phyloP scores from a whole-genome alignment of 148 eudicot species.

The Limonium bicolor region DNA sequence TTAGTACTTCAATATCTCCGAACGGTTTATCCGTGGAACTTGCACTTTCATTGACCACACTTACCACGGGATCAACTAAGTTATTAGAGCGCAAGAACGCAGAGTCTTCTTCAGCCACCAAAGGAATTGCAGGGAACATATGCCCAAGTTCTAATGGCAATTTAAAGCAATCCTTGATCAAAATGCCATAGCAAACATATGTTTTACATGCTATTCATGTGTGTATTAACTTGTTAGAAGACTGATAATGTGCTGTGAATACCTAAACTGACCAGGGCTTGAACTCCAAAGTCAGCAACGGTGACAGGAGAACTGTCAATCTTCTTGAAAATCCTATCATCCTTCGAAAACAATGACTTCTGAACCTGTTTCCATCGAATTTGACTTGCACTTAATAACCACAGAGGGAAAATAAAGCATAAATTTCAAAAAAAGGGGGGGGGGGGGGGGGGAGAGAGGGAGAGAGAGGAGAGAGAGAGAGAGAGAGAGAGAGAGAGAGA shows the following conservation, averaged over 20 bases:
- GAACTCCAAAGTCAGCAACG: conserved; percentile 89
- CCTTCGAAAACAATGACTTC: conserved; percentile 42
- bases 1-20: conserved; percentile 46
- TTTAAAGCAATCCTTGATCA: background rate
- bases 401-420: background rate
- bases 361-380: conserved; percentile 40
- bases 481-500: background rate
- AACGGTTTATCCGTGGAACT: conserved; percentile 19
- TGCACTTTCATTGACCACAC: conserved; percentile 37
- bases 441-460: background rate
- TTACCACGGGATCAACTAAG: conserved; percentile 48
- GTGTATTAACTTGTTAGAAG: background rate
- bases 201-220: background rate
- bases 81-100: conserved; percentile 60
- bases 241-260: background rate
- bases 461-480: background rate
- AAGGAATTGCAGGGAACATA: conserved; percentile 62
- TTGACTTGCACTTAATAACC: background rate
- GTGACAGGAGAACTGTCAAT: conserved; percentile 78
- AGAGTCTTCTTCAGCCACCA: conserved; percentile 99
- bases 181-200: background rate
- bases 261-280: conserved; percentile 93
- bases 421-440: background rate
- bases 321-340: conserved; percentile 52
- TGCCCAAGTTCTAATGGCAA: conserved; percentile 46